Percentiles rank a stretch among this genome's conserved stretches.
Evolutionary conservation across 768 basidiomycete genomes (phyloP).

Genomic region (Mycena galopus): DNA sequence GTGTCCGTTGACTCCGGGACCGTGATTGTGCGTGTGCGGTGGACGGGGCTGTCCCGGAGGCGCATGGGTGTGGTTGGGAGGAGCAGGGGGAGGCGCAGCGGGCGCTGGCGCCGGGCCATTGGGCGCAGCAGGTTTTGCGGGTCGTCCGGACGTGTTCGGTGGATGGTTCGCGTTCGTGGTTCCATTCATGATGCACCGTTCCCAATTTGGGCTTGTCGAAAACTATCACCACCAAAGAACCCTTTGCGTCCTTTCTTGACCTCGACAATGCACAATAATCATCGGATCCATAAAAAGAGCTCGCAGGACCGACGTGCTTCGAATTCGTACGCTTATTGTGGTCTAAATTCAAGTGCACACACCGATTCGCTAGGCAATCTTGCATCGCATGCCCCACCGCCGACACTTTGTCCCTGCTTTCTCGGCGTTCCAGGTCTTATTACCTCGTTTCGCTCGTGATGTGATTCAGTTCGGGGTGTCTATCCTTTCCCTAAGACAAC

Average conservation of each 20-base stretch:
- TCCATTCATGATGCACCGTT: slow-evolving; percentile 61
- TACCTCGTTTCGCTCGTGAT: no score
- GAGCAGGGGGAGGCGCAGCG: slow-evolving; percentile 66
- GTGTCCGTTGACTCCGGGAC: slow-evolving; percentile 59
- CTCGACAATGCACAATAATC: background rate
- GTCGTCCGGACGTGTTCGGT: slow-evolving; percentile 55
- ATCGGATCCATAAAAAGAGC: background rate
- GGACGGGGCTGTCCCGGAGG: slow-evolving; percentile 45
- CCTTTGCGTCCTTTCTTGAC: background rate
- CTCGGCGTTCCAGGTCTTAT: no score
- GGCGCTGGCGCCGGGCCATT: slow-evolving; percentile 72
- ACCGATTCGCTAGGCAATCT: no score
- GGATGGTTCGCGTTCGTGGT: slow-evolving; percentile 49
- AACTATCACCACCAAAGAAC: background rate
- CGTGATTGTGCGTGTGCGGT: slow-evolving; percentile 47
- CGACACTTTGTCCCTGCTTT: no score
- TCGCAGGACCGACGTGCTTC: no score
- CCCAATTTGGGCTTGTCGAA: slow-evolving; percentile 15
- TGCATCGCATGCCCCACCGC: no score
- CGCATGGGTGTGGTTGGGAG: slow-evolving; percentile 58
- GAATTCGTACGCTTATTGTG: no score
- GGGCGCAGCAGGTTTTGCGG: slow-evolving; percentile 64
- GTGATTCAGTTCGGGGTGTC: no score
- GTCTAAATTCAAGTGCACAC: no score
- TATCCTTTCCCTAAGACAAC: no score